Conservation (phyloP, 352 stramenopile genomes). For the Globisporangium echinulatum region DNA sequence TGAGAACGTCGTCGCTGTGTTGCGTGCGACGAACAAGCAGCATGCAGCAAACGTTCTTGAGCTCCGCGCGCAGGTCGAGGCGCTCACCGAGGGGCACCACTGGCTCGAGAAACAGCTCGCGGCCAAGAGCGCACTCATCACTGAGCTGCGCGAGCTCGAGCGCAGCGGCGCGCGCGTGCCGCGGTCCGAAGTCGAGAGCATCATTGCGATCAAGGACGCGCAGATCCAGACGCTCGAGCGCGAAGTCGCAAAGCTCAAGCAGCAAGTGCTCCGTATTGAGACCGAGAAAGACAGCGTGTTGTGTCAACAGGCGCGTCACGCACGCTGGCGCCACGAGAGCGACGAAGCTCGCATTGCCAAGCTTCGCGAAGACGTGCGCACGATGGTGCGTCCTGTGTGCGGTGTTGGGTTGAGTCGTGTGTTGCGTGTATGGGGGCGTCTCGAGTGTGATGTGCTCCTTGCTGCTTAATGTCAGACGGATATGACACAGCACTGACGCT, state of each 20-base stretch:
- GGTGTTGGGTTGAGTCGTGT: neutral
- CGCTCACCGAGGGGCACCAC: slow-evolving; percentile 47
- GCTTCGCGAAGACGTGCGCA: slow-evolving; percentile 47
- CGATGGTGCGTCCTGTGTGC: slow-evolving; percentile 31
- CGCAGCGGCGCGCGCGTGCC: slow-evolving; percentile 22
- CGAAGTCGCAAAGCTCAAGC: slow-evolving; percentile 44
- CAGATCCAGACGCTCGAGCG: slow-evolving; percentile 53
- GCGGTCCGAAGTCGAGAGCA: slow-evolving; percentile 31
- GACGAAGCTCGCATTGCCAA: slow-evolving; percentile 46
- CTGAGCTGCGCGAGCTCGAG: slow-evolving; percentile 40
- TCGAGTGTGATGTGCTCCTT: neutral
- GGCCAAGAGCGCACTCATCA: slow-evolving; percentile 46
- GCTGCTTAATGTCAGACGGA: neutral
- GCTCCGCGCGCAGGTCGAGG: slow-evolving; percentile 51
- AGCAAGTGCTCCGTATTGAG: slow-evolving; percentile 32
- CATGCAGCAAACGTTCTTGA: slow-evolving; percentile 59
- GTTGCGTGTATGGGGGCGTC: neutral
- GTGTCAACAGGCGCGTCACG: slow-evolving; percentile 41
- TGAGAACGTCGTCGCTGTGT: slow-evolving; percentile 61
- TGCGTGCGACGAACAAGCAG: slow-evolving; percentile 65
- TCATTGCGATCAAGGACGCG: slow-evolving; percentile 44
- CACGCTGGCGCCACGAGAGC: slow-evolving; percentile 29
- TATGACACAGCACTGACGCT: neutral
- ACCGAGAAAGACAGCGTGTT: slow-evolving; percentile 53
- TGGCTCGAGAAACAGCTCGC: slow-evolving; percentile 58